phyloP scores from a whole-genome alignment of 768 basidiomycete species.

The Rhodotorula taiwanensis region DNA sequence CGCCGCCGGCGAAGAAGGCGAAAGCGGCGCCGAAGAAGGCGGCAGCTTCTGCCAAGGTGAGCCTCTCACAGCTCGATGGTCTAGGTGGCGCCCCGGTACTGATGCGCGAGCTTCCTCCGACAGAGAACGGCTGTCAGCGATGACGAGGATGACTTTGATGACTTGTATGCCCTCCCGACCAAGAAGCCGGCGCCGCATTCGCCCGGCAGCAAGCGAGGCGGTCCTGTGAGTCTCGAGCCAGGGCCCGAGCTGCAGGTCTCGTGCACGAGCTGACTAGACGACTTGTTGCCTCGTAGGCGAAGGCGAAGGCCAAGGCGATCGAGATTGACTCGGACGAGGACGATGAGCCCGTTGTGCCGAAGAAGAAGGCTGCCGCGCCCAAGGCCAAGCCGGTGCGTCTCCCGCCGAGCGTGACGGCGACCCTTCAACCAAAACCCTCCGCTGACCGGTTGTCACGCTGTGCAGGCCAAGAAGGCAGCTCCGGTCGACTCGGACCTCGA shows the following conservation, averaged over 20 bases:
- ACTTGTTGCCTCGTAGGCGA: neutral
- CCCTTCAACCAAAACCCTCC: rapidly evolving
- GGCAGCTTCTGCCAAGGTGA: slow-evolving; percentile 20
- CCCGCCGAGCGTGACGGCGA: too few relatives aligned
- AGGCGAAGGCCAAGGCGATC: slow-evolving; percentile 6
- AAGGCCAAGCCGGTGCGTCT: slow-evolving; percentile 6
- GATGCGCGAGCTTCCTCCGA: too few relatives aligned
- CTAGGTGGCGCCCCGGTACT: too few relatives aligned
- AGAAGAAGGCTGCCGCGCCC: neutral
- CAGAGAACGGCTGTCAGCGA: neutral
- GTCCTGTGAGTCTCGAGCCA: neutral
- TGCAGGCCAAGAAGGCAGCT: slow-evolving; percentile 6
- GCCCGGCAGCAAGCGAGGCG: slow-evolving; percentile 22
- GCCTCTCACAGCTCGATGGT: too few relatives aligned
- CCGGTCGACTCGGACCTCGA: slow-evolving; percentile 5
- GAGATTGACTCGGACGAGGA: slow-evolving; percentile 12
- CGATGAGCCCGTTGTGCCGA: neutral
- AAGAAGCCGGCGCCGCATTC: slow-evolving; percentile 24
- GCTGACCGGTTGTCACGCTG: neutral
- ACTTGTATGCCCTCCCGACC: slow-evolving; percentile 18
- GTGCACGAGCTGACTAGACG: too few relatives aligned
- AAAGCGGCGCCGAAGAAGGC: neutral
- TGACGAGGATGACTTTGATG: slow-evolving; percentile 19
- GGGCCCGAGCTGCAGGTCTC: neutral
- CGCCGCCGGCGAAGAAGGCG: slow-evolving; percentile 24